A percentile compares a stretch with the other conserved stretches of the same genome.
These are phyloP conservation scores for Paraleonurus japonicus DNA, from an alignment of 257 asterid genomes.

Conservation along the genomic window DNA sequence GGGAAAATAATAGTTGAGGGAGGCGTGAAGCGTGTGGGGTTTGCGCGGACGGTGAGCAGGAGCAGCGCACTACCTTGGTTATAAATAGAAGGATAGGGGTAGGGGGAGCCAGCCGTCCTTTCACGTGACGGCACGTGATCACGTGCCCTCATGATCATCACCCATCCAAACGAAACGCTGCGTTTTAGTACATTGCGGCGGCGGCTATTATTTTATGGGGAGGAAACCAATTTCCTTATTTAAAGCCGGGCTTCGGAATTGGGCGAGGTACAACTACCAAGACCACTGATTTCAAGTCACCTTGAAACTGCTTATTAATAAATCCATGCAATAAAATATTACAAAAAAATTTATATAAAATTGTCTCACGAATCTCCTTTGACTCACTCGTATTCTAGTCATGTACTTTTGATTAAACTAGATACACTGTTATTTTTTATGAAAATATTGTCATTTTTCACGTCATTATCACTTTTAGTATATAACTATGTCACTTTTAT, in stretches of 20 bases:
- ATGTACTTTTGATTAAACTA: too few species aligned
- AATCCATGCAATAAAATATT: not conserved
- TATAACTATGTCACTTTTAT: too few species aligned
- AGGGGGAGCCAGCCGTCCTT: not conserved
- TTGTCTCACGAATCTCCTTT: too few species aligned
- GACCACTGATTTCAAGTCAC: not conserved
- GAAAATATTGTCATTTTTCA: too few species aligned
- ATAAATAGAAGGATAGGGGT: conserved; percentile 17
- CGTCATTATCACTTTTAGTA: too few species aligned
- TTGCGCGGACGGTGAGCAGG: conserved; percentile 25
- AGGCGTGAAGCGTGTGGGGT: not conserved
- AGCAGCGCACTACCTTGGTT: conserved; percentile 13
- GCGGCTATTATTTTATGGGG: not conserved
- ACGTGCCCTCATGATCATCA: conserved; percentile 42
- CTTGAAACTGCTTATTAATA: not conserved
- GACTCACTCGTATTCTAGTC: too few species aligned
- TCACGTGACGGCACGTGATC: conserved; percentile 54
- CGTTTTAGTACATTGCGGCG: conserved; percentile 31
- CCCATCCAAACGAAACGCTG: not conserved
- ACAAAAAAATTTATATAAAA: too few species aligned
- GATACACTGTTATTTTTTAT: too few species aligned
- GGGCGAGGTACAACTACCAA: conserved; percentile 18
- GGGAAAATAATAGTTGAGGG: not conserved
- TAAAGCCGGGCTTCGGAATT: conserved; percentile 10
- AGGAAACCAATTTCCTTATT: not conserved